Evolutionary conservation across 768 basidiomycete genomes (phyloP).

Genomic region (Sporobolomyces roseus): DNA sequence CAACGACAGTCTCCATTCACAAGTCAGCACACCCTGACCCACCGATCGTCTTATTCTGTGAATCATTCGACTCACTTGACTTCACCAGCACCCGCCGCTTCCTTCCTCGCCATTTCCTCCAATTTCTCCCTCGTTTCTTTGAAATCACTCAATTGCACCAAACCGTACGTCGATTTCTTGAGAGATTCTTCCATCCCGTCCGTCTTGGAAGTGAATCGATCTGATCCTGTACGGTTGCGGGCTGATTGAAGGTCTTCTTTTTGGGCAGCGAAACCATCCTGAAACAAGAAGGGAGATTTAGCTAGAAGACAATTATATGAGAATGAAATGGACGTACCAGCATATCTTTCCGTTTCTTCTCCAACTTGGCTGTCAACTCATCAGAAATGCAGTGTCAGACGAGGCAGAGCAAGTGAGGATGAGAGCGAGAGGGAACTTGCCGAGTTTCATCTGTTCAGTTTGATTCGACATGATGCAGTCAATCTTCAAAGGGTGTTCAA

Average conservation of each 20-base stretch:
- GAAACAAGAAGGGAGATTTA: neutral
- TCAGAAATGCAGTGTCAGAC: neutral
- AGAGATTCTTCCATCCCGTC: slow-evolving; percentile 91
- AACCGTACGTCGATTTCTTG: slow-evolving; percentile 84
- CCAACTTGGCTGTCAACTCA: slow-evolving; percentile 27
- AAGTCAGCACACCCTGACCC: neutral
- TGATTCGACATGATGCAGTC: slow-evolving; percentile 14
- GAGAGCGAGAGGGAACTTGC: neutral
- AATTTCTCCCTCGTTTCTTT: slow-evolving; percentile 41
- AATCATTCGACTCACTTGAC: slow-evolving; percentile 66
- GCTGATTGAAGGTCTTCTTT: slow-evolving; percentile 26
- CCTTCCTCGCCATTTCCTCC: slow-evolving; percentile 52
- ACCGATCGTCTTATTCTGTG: slow-evolving; percentile 28
- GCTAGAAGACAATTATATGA: neutral
- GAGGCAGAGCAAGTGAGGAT: neutral
- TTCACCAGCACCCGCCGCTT: slow-evolving; percentile 76
- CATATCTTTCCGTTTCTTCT: slow-evolving; percentile 43
- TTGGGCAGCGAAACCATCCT: slow-evolving; percentile 40
- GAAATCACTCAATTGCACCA: slow-evolving; percentile 62
- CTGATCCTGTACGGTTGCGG: slow-evolving; percentile 52
- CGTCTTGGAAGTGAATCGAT: slow-evolving; percentile 88
- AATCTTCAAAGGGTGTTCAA: neutral
- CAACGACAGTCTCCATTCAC: slow-evolving; percentile 5
- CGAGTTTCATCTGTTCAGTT: slow-evolving; percentile 24
- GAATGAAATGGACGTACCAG: slow-evolving; percentile 10